Percentiles rank a stretch among this genome's conserved stretches.
Conservation (phyloP, 2,329 filamentous ascomycete genomes). For the Trichoderma sp. region DNA sequence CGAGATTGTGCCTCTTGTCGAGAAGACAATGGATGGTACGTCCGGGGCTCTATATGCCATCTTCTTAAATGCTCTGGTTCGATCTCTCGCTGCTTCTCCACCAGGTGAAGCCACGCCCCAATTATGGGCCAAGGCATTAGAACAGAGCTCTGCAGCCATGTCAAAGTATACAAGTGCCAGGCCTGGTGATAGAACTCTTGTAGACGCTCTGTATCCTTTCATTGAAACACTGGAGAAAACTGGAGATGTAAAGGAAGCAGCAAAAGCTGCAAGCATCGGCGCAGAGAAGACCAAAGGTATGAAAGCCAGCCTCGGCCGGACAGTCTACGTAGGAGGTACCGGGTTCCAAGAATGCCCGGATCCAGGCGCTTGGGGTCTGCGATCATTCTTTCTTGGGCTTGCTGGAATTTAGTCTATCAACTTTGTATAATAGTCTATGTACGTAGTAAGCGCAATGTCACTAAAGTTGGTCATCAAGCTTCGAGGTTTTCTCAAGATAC, state of each 20-base stretch:
- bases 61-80: not conserved
- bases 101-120: not conserved
- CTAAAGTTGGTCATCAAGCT: not conserved
- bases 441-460: not conserved
- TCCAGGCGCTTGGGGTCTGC: not conserved
- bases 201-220: not conserved
- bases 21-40: not conserved
- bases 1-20: not conserved
- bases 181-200: not conserved
- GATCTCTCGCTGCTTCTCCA: not conserved
- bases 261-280: not conserved
- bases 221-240: not conserved
- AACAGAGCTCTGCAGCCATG: not conserved
- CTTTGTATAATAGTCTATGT: not conserved
- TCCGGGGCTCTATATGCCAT: not conserved
- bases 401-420: not conserved
- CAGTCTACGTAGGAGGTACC: not conserved
- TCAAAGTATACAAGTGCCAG: not conserved
- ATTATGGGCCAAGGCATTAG: not conserved
- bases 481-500: too few species aligned
- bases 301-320: not conserved
- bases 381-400: not conserved
- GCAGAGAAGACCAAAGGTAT: not conserved
- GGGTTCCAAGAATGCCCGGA: not conserved
- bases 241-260: not conserved